A percentile compares a stretch with the other conserved stretches of the same genome.
These are phyloP conservation scores for Gyromitra esculenta DNA, from an alignment of 2,329 filamentous ascomycete genomes.

Conservation along the genomic window DNA sequence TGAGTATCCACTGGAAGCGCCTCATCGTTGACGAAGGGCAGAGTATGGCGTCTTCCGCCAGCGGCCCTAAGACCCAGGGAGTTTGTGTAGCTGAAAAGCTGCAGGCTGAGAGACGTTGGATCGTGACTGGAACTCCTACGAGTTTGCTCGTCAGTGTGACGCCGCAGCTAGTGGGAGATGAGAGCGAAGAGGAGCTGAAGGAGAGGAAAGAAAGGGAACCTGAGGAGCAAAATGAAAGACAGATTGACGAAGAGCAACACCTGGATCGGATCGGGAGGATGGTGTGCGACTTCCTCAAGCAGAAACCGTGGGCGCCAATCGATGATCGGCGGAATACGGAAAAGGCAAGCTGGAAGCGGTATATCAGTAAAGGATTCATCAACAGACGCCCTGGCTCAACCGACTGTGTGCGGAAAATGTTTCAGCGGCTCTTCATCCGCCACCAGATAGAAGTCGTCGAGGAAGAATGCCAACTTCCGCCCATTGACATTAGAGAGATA, in stretches of 20 bases:
- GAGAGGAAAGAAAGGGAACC: constrained; percentile 51
- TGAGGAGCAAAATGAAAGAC: constrained; percentile 59
- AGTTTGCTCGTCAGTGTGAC: constrained; percentile 82
- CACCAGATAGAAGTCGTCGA: constrained; percentile 78
- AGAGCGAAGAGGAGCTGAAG: constrained; percentile 46
- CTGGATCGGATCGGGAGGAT: constrained; percentile 73
- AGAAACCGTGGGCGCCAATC: constrained; percentile 60
- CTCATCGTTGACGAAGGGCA: constrained; percentile 95
- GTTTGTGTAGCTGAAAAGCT: constrained; percentile 66
- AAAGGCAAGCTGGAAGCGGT: constrained; percentile 44
- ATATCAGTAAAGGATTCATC: constrained; percentile 44
- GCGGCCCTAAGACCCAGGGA: constrained; percentile 68
- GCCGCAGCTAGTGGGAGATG: constrained; percentile 64
- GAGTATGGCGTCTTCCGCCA: constrained; percentile 74
- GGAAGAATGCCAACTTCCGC: constrained; percentile 72
- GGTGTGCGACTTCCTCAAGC: constrained; percentile 75
- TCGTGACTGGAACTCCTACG: constrained; percentile 89
- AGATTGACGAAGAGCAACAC: constrained; percentile 57
- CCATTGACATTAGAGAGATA: constrained; percentile 75
- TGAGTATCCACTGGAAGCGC: constrained; percentile 80
- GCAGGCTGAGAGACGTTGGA: constrained; percentile 80
- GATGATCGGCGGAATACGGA: constrained; percentile 25
- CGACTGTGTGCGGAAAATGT: constrained; percentile 72
- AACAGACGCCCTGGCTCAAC: constrained; percentile 57
- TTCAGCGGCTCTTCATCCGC: constrained; percentile 84